Percentiles rank a stretch among this genome's conserved stretches.
Evolutionary conservation across 805 yeast genomes (phyloP).

Genomic region (Saccharomycopsis microspora): DNA sequence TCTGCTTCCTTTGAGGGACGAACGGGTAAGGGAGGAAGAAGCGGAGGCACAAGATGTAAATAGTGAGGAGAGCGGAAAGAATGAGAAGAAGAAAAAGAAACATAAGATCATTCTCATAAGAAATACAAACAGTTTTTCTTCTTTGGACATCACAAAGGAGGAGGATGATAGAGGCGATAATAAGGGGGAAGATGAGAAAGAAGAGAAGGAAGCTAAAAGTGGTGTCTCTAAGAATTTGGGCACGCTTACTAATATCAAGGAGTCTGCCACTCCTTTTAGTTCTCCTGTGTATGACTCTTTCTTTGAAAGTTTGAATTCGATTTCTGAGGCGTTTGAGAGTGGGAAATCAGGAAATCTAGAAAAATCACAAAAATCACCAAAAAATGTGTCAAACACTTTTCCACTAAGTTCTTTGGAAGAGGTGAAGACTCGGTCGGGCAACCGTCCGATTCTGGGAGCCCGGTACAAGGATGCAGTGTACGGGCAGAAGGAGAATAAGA

Average conservation of each 20-base stretch:
- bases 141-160: slow-evolving; percentile 1
- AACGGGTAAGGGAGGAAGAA: neutral
- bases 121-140: slow-evolving; percentile 9
- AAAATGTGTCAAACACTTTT: no score
- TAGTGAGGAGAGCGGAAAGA: neutral
- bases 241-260: neutral
- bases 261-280: neutral
- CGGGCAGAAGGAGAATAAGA: slow-evolving; percentile 8
- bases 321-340: neutral
- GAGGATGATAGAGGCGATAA: neutral
- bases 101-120: slow-evolving; percentile 9
- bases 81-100: neutral
- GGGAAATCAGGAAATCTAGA: neutral
- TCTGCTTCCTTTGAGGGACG: slow-evolving; percentile 5
- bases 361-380: neutral
- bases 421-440: neutral
- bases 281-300: slow-evolving; percentile 6
- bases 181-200: no score
- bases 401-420: neutral
- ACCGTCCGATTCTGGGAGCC: slow-evolving; percentile 1
- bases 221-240: neutral
- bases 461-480: slow-evolving; percentile 5
- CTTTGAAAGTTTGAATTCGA: slow-evolving; percentile 7
- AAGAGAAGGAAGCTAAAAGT: neutral
- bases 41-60: neutral